Percentiles rank a stretch among this genome's conserved stretches.
phyloP scores from a whole-genome alignment of 495 filamentous ascomycete species.

The Penicillium malachiteum region DNA sequence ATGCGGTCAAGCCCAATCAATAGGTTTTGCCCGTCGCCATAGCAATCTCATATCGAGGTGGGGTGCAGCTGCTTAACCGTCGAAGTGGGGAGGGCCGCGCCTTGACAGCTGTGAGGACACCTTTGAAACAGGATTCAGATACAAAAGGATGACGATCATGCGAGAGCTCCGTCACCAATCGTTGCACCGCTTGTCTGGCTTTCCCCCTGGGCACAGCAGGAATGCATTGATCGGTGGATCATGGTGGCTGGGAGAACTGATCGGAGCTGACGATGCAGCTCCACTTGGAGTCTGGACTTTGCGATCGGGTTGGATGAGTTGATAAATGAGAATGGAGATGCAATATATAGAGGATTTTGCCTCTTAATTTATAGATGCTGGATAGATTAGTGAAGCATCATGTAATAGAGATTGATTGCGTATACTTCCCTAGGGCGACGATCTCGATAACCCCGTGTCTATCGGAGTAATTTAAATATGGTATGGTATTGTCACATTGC shows the following conservation, averaged over 20 bases:
- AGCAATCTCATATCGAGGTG: conserved; percentile 15
- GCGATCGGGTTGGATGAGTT: conserved; percentile 11
- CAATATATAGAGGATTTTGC: neutral
- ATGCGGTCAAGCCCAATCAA: conserved; percentile 5
- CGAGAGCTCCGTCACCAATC: conserved; percentile 22
- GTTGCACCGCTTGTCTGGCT: conserved; percentile 12
- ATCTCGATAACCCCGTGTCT: conserved; percentile 5
- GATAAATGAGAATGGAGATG: conserved; percentile 5
- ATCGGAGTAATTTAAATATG: conserved; percentile 14
- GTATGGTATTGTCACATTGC: conserved; percentile 19
- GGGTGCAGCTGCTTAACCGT: conserved; percentile 11
- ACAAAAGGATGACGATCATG: conserved; percentile 22
- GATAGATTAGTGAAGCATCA: neutral
- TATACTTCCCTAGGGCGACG: neutral
- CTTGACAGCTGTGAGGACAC: conserved; percentile 19
- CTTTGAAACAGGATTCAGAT: conserved; percentile 26
- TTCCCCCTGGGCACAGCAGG: conserved; percentile 12
- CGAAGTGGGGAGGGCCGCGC: conserved; percentile 16
- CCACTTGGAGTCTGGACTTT: conserved; percentile 20
- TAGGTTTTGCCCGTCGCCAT: conserved; percentile 23
- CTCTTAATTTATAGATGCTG: neutral
- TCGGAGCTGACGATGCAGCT: conserved; percentile 23
- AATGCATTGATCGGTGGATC: conserved; percentile 24
- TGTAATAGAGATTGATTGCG: neutral
- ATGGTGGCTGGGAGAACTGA: conserved; percentile 29